Evolutionary conservation across 2,329 filamentous ascomycete species (phyloP), one percentile per base, ranked within the genome.

Genomic region (Ascocoryne sarcoides): DNA sequence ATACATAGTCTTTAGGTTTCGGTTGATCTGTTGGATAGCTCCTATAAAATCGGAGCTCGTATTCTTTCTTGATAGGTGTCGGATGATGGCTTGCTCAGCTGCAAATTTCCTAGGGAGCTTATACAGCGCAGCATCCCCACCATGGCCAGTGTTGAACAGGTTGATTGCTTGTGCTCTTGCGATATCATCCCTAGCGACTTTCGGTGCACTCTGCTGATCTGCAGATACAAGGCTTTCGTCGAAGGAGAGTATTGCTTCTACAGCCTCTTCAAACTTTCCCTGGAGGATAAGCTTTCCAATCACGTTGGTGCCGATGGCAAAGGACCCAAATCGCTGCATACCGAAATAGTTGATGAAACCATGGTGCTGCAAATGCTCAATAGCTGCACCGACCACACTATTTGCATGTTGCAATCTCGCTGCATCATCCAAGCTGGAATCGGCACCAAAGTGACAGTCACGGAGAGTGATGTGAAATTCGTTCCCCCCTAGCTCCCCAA

Each of bases 331-430:
- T 17, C 92, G 80, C 64, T 98, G 92, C n/a, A 96, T 77, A 7
- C 92, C 92, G 57, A 89, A 98, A 66, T 96, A 98, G 64, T 98
- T 98, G 63, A 98, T 80, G 68, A 93, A 98, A 2, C 92, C 92
- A 32, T 81, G 73, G 32, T 77, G 65, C 40, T 73, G 69, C 50
- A 96, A 76, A 47, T 81, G 76, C 31, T 73, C 66, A 37, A 95
- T 66, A 1, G 85, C 71, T 46, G 68, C 56, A 46, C 71, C 57
- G 46, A 86, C 67, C 21, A 75, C 65, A 4, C 67, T 58, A 57
- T 66, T 62, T 38, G 60, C 65, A 55, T 59, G 62, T 52, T 59
- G 63, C 49, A 63, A 60, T 40, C 58, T 69, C 10, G 70, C 61
- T 41, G 69, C 68, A 8, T 79, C 68, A 28, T 72, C 61, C 37